Evolutionary conservation across 306 rosid species (phyloP).

Genomic region (Amphicarpaea edgeworthii): DNA sequence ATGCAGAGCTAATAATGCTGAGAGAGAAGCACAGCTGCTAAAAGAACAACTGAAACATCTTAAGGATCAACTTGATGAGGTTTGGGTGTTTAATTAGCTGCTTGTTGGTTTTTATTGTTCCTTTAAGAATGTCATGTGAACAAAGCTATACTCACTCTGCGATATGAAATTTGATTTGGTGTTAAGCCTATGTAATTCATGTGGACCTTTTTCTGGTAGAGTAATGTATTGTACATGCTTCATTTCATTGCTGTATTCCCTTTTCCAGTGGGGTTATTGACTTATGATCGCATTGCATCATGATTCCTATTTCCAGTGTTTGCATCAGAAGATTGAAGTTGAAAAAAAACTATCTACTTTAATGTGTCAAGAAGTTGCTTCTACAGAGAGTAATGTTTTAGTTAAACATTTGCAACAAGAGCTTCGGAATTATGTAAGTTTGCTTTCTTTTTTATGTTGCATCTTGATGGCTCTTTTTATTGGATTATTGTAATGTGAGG

Average conservation of each 20-base stretch:
- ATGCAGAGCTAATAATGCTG: constrained; percentile 77
- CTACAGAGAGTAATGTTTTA: constrained; percentile 58
- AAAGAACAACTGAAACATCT: constrained; percentile 73
- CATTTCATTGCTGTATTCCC: constrained; percentile 23
- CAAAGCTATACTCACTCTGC: background rate
- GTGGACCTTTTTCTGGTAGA: constrained; percentile 30
- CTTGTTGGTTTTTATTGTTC: constrained; percentile 25
- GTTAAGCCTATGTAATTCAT: constrained; percentile 35
- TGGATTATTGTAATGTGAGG: constrained; percentile 39
- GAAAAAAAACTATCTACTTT: constrained; percentile 77
- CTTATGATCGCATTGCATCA: constrained; percentile 5
- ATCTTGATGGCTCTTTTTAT: constrained; percentile 6
- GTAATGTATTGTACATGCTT: constrained; percentile 29
- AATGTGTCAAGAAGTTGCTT: constrained; percentile 64
- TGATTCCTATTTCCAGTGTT: constrained; percentile 66
- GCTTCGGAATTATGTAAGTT: constrained; percentile 82
- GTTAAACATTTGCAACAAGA: constrained; percentile 88
- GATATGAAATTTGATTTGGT: constrained; percentile 34
- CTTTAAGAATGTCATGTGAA: constrained; percentile 25
- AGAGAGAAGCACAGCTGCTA: constrained; percentile 74
- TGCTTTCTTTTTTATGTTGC: constrained; percentile 36
- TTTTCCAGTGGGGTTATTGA: constrained; percentile 26
- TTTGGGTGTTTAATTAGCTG: constrained; percentile 47
- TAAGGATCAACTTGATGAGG: constrained; percentile 76
- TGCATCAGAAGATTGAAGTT: constrained; percentile 77